phyloP scores from a whole-genome alignment of 176 grass and related monocot species.

The Cymbopogon citratus region DNA sequence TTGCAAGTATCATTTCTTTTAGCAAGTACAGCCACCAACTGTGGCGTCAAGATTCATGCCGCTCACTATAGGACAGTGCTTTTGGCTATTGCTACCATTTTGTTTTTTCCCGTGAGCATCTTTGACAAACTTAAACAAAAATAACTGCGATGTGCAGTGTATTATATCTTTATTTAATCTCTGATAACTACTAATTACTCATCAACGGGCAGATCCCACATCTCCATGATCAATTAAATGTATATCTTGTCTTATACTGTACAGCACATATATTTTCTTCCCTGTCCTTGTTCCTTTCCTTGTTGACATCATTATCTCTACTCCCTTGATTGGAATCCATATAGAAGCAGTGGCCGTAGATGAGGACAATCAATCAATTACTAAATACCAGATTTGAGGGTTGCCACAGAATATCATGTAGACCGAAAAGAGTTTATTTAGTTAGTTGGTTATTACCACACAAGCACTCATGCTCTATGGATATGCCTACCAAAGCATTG shows the following conservation, averaged over 20 bases:
- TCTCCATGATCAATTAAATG: background rate
- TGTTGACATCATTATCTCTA: too few species aligned
- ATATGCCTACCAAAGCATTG: background rate
- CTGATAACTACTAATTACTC: background rate
- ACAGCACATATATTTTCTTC: background rate
- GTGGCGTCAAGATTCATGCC: slow-evolving; percentile 6
- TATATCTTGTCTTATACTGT: too few species aligned
- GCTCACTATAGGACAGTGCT: background rate
- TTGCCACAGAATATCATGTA: too few species aligned
- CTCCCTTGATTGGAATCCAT: background rate
- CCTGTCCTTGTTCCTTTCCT: too few species aligned
- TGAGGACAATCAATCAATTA: too few species aligned
- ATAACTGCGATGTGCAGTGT: background rate
- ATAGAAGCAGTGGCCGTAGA: too few species aligned
- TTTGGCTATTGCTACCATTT: background rate
- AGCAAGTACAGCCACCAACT: background rate
- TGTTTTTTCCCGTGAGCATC: background rate
- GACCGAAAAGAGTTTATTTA: too few species aligned
- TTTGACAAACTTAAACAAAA: background rate
- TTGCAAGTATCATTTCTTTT: too few species aligned
- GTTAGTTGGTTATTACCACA: too few species aligned
- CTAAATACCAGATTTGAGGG: too few species aligned
- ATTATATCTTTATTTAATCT: background rate
- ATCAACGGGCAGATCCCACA: background rate
- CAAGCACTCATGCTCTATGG: background rate